Evolutionary conservation across 306 rosid genomes (phyloP).

Genomic region (Canavalia gladiata): DNA sequence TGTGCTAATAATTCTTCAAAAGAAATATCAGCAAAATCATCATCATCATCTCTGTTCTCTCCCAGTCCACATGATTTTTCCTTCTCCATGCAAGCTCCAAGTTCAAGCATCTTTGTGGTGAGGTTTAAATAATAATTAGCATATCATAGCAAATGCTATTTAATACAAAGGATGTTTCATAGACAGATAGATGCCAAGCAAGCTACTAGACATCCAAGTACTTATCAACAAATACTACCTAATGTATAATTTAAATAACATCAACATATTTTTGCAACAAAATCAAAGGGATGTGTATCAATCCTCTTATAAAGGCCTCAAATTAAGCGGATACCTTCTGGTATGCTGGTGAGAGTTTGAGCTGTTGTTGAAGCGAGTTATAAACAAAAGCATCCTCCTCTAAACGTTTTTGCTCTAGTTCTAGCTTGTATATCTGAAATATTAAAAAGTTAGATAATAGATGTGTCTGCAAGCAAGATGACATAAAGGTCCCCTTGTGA

Average conservation of each 20-base stretch:
- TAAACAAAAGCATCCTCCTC: constrained; percentile 93
- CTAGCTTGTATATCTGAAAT: constrained; percentile 85
- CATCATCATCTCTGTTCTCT: constrained; percentile 62
- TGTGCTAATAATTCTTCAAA: constrained; percentile 89
- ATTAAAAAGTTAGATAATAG: constrained; percentile 36
- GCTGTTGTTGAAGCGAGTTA: constrained; percentile 93
- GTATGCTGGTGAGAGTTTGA: constrained; percentile 92
- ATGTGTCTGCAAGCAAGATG: constrained; percentile 34
- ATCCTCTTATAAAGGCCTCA: constrained; percentile 12
- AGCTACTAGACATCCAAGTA: neutral
- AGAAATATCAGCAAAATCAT: constrained; percentile 67
- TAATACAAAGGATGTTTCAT: constrained; percentile 1
- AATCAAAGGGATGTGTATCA: neutral
- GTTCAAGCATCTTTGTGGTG: constrained; percentile 71
- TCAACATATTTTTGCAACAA: constrained; percentile 4
- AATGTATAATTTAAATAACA: constrained; percentile 21
- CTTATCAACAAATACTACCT: neutral
- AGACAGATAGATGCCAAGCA: neutral
- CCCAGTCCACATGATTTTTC: constrained; percentile 56
- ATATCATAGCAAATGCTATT: constrained; percentile 34
- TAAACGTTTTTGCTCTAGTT: constrained; percentile 81
- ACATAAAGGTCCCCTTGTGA: constrained; percentile 6
- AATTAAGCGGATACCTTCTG: constrained; percentile 65
- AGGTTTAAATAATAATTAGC: constrained; percentile 37
- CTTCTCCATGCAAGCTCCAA: constrained; percentile 70